Evolutionary conservation across 2,329 filamentous ascomycete species (phyloP).

Genomic region (Fusarium metavorans): DNA sequence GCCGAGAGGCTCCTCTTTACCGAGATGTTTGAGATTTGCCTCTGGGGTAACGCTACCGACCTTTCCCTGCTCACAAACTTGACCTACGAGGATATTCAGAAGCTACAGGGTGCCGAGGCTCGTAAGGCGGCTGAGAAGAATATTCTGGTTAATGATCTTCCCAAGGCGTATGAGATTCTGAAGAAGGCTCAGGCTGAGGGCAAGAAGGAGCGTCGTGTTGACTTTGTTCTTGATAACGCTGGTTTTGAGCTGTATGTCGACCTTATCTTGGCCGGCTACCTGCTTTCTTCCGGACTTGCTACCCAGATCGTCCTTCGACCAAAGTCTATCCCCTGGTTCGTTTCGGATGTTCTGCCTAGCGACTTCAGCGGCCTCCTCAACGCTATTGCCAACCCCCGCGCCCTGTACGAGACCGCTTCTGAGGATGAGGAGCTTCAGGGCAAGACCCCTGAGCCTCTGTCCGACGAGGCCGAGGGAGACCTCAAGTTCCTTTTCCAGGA

Average conservation of each 20-base stretch:
- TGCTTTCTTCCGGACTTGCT: conserved; percentile 86
- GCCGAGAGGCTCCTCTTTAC: conserved; percentile 84
- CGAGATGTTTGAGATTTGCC: conserved; percentile 95
- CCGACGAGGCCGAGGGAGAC: conserved; percentile 74
- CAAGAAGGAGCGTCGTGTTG: conserved; percentile 80
- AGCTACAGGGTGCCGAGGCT: conserved; percentile 89
- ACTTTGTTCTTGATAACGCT: conserved; percentile 96
- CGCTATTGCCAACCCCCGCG: conserved; percentile 80
- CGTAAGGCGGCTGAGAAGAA: conserved; percentile 91
- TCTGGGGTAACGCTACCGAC: conserved; percentile 98
- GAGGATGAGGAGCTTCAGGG: conserved; percentile 72
- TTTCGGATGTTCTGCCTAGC: conserved; percentile 89
- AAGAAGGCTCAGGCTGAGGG: conserved; percentile 72
- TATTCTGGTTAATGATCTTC: conserved; percentile 89
- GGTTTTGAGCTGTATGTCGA: conserved; percentile 98
- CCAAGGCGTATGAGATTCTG: conserved; percentile 76
- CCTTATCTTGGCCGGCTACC: conserved; percentile 89
- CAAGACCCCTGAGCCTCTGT: conserved; percentile 71
- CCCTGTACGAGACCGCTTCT: conserved; percentile 81
- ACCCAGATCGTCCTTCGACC: conserved; percentile 90
- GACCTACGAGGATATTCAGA: conserved; percentile 96
- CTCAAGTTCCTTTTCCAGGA: conserved; percentile 83
- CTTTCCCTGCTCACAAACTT: conserved; percentile 90
- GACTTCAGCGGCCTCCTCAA: conserved; percentile 88
- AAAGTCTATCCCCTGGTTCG: conserved; percentile 97